Percentiles rank a stretch among this genome's conserved stretches.
Conservation (phyloP, 2,329 filamentous ascomycete species). For the Penicillium sp. region DNA sequence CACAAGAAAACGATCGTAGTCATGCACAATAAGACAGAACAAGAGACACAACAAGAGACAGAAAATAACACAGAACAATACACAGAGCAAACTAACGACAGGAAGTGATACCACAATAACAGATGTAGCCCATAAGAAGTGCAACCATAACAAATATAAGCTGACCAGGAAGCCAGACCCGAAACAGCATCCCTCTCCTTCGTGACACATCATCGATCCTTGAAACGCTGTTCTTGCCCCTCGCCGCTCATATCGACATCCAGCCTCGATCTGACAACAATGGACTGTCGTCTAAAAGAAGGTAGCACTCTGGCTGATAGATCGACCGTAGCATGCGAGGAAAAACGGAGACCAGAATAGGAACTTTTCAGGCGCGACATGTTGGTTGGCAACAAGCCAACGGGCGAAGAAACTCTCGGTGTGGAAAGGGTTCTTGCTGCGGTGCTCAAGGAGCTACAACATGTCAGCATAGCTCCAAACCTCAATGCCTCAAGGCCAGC, state of each 20-base stretch:
- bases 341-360: slow-evolving; percentile 35
- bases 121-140: neutral
- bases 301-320: slow-evolving; percentile 27
- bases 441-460: slow-evolving; percentile 10
- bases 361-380: slow-evolving; percentile 19
- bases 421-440: slow-evolving; percentile 29
- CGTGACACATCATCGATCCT: neutral
- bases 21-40: neutral
- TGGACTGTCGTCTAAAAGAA: slow-evolving; percentile 19
- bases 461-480: neutral
- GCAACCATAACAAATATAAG: neutral
- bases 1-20: too few relatives aligned
- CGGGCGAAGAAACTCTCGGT: slow-evolving; percentile 32
- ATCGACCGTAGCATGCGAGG: slow-evolving; percentile 33
- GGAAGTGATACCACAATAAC: neutral
- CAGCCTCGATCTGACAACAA: neutral
- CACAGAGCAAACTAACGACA: neutral
- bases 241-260: neutral
- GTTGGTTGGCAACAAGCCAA: slow-evolving; percentile 28
- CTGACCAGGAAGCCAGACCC: neutral
- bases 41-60: neutral
- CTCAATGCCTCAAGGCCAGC: neutral
- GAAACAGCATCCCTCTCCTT: neutral
- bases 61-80: neutral
- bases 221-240: neutral